Evolutionary conservation across 2,329 filamentous ascomycete genomes (phyloP).

Genomic region (Verticillium zaregamsianum): DNA sequence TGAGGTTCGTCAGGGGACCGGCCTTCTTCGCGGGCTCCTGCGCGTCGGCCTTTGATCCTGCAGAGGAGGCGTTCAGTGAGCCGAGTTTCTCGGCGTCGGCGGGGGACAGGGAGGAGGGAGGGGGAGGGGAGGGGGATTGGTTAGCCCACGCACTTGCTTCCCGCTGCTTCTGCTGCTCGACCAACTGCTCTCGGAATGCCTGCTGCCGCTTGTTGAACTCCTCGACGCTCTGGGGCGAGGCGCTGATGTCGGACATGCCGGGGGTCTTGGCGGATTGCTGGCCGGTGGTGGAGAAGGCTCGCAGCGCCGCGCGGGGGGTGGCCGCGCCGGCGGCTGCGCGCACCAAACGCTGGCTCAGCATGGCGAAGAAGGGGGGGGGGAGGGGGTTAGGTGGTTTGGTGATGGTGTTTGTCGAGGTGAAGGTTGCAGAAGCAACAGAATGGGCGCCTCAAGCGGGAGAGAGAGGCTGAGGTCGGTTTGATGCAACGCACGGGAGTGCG

Average conservation of each 20-base stretch:
- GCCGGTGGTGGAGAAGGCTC: conserved; percentile 52
- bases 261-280: conserved; percentile 50
- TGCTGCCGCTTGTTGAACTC: conserved; percentile 81
- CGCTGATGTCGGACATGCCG: conserved; percentile 79
- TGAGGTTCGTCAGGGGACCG: conserved; percentile 75
- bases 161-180: conserved; percentile 73
- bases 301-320: conserved; percentile 43
- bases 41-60: conserved; percentile 54
- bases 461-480: not conserved
- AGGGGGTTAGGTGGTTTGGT: not conserved
- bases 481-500: not conserved
- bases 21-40: conserved; percentile 61
- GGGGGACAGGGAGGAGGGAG: conserved; percentile 33
- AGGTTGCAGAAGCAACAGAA: not conserved
- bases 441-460: not conserved
- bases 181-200: conserved; percentile 78
- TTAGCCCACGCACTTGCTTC: conserved; percentile 71
- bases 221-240: conserved; percentile 59
- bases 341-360: conserved; percentile 49
- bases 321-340: conserved; percentile 35
- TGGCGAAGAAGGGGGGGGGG: conserved; percentile 29
- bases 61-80: conserved; percentile 54
- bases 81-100: conserved; percentile 43
- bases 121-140: conserved; percentile 33
- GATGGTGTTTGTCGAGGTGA: conserved; percentile 2